phyloP scores from a whole-genome alignment of 805 yeast species.

The Nakazawaea pomicola region DNA sequence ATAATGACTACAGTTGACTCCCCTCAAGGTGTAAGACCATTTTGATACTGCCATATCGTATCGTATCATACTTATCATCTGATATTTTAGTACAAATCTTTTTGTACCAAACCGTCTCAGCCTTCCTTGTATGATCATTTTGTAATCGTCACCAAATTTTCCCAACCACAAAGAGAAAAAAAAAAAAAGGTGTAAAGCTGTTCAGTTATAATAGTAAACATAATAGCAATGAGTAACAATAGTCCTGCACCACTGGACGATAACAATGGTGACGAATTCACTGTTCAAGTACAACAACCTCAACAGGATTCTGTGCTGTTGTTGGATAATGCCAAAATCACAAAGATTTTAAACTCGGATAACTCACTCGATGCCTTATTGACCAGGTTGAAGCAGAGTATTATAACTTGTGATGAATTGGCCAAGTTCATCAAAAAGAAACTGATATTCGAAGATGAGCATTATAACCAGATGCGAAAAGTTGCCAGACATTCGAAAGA shows the following conservation, averaged over 20 bases:
- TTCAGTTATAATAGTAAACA: neutral
- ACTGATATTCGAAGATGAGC: slow-evolving; percentile 74
- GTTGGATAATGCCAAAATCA: slow-evolving; percentile 47
- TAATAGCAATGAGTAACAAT: neutral
- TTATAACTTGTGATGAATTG: slow-evolving; percentile 82
- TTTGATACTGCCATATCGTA: too few species aligned
- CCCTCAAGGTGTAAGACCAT: too few species aligned
- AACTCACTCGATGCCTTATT: slow-evolving; percentile 71
- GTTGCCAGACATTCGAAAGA: slow-evolving; percentile 54
- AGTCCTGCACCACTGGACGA: neutral
- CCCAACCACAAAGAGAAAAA: neutral
- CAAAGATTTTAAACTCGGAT: slow-evolving; percentile 58
- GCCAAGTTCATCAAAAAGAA: slow-evolving; percentile 73
- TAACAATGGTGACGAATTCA: too few species aligned
- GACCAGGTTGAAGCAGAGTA: slow-evolving; percentile 69
- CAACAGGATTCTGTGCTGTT: slow-evolving; percentile 26
- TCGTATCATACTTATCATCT: too few species aligned
- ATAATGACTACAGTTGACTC: too few species aligned
- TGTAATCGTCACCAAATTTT: too few species aligned
- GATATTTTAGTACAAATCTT: too few species aligned
- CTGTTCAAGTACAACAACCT: neutral
- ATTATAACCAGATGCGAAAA: slow-evolving; percentile 68
- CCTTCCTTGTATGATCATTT: too few species aligned
- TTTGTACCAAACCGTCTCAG: too few species aligned
- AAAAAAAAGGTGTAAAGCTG: too few species aligned